Evolutionary conservation across 345 rosid genomes (phyloP), one percentile per base, ranked within the genome.

Genomic region (Ricinus communis): DNA sequence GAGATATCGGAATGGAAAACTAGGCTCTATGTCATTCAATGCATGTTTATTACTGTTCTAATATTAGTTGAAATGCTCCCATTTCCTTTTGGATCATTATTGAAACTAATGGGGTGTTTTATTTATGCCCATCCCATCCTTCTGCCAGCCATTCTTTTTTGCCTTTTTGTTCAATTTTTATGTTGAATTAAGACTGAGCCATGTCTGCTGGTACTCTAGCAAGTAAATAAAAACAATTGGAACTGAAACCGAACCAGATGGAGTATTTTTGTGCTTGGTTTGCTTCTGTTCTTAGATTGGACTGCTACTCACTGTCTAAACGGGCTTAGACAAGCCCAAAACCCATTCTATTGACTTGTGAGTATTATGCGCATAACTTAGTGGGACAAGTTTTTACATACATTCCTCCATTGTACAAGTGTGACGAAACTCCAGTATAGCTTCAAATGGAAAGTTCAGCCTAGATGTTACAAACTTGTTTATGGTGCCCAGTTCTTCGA

Each of bases 81-180:
- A 22, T 55, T 52, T 54, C 21, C 0, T 46, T 40, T 25, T 75
- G 70, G 53, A 66, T n/a, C n/a, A n/a, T 56, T 66, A 66, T 45
- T 31, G 58, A 66, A 51, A 24, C 68, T 64, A 64, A 64, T 24
- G 12, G 33, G 68, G 46, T 45, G 68, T 64, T 45, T 24, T 24
- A 5, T 45, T 9, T 15, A 5, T 45, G 10, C 22, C 13, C 36
- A 18, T 46, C 30, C 33, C 24, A 0, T 16, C 5, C 0, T 21
- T 8, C n/a, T 43, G 0, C 36, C 11, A 0, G n/a, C 31, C 21
- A 21, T 22, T 43, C 1, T 22, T 8, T 46, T 27, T 0, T 62
- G 51, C 36, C 4, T 18, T 64, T 3, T 22, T 28, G 36, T 18
- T 45, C 5, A 30, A 47, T 46, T 41, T 25, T 64, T 7, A 40